These are phyloP conservation scores for Striga hermonthica DNA, from an alignment of 305 asterid genomes.

Conservation along the genomic window DNA sequence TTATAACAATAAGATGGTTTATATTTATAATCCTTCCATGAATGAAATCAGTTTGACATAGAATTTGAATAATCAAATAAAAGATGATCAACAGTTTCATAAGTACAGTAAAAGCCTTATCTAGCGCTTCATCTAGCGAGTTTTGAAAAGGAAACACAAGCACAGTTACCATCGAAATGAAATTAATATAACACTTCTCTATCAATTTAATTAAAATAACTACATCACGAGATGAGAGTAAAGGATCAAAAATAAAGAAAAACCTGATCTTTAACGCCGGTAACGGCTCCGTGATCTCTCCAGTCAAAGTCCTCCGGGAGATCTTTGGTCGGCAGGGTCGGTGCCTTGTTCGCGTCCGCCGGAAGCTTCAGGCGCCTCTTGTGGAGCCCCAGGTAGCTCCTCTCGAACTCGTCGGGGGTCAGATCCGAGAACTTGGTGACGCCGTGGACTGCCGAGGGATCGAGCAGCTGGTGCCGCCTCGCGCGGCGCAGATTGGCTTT, in stretches of 20 bases:
- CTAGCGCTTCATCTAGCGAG: not conserved
- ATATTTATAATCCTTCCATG: not conserved
- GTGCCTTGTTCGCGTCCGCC: conserved; percentile 61
- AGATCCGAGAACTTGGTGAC: conserved; percentile 79
- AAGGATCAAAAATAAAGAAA: not conserved
- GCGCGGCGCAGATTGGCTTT: conserved; percentile 82
- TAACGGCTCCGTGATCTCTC: conserved; percentile 85
- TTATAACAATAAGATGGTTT: not conserved
- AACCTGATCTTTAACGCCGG: conserved; percentile 83
- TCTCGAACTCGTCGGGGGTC: conserved; percentile 72
- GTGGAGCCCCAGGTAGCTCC: conserved; percentile 53
- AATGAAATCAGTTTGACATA: not conserved
- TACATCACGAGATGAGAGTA: not conserved
- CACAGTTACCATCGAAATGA: conserved; percentile 7
- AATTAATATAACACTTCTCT: not conserved
- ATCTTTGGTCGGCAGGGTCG: conserved; percentile 62
- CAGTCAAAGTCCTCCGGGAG: conserved; percentile 76
- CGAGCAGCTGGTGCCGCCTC: conserved; percentile 68
- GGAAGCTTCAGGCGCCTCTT: conserved; percentile 47
- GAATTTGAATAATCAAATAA: no score
- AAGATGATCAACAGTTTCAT: no score
- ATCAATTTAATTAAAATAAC: not conserved
- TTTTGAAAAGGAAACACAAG: not conserved
- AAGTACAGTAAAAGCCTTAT: not conserved
- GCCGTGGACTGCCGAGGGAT: conserved; percentile 81